Evolutionary conservation across 2,329 filamentous ascomycete species (phyloP).

Genomic region (Didymella keratinophila): DNA sequence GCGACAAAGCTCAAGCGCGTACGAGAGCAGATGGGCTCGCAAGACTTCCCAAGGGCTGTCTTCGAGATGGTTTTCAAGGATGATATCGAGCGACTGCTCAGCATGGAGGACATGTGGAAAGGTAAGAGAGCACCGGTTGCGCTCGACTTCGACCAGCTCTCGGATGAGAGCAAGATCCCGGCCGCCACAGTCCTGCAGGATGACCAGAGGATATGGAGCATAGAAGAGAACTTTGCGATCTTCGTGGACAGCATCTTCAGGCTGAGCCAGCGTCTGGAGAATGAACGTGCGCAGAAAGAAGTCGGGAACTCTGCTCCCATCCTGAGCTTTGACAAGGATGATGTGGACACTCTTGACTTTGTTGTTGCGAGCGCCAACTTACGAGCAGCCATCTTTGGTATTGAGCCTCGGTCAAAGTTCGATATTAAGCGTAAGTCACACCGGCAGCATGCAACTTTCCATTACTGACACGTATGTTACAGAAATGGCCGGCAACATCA

Average conservation of each 20-base stretch:
- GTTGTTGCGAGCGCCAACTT: conserved; percentile 91
- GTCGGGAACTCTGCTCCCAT: conserved; percentile 61
- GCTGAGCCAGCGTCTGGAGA: conserved; percentile 75
- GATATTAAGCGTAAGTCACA: conserved; percentile 77
- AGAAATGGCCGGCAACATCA: conserved; percentile 99
- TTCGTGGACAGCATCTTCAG: conserved; percentile 85
- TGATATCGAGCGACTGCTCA: conserved; percentile 81
- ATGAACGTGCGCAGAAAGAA: conserved; percentile 65
- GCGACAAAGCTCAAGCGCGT: conserved; percentile 84
- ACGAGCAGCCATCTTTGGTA: conserved; percentile 86
- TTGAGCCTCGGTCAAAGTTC: conserved; percentile 88
- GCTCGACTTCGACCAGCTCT: conserved; percentile 71
- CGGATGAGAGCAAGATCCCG: conserved; percentile 61
- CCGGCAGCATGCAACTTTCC: neutral
- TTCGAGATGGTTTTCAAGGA: conserved; percentile 93
- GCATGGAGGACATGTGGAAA: conserved; percentile 98
- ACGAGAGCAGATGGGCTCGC: conserved; percentile 78
- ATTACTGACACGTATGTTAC: conserved; percentile 15
- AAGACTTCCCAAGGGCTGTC: conserved; percentile 77
- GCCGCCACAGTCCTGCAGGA: conserved; percentile 64
- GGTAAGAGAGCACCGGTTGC: conserved; percentile 76
- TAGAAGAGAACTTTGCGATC: conserved; percentile 83
- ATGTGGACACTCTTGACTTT: conserved; percentile 93
- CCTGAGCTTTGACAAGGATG: conserved; percentile 95
- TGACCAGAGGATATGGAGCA: conserved; percentile 81